Base-by-base conservation (phyloP, 1,284 basidiomycete species). In the Ganoderma lingzhi region DNA sequence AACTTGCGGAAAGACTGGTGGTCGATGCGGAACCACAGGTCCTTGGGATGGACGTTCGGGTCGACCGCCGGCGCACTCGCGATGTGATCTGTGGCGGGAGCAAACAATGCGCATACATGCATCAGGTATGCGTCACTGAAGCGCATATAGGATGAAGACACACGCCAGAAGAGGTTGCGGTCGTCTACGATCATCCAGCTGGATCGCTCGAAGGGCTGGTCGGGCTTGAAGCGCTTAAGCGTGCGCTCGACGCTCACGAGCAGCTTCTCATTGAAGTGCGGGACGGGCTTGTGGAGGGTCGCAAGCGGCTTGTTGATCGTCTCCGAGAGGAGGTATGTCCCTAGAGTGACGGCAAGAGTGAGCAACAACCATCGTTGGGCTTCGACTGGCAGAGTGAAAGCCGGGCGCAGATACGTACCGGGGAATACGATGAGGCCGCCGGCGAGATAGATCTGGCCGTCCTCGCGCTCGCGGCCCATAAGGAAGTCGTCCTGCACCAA, bases 1-100 rank as follows among this genome's bases (percentile, higher is more conserved):
- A 84, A 78, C 76, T 84, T 84, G 73, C 82, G 79, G 74, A 84
- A 84, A 5, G 82, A 83, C 75, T 84, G 80, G 68, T 80, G 80
- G 65, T 81, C 80, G 60, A 81, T 77, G 23, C 80, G 77, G 51
- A 81, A 79, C 67, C 76, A 80, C 9, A 82, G 73, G 64, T 81
- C 79, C 61, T 79, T 77, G 14, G 78, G 75, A 30, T 79, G 78
- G 30, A 76, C 68, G 48, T 75, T 76, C 28, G 77, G 76, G 45
- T 77, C 75, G 23, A 55, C 10, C 6, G 79, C 69, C 9, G 69
- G 68, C 8, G 64, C 66, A 15, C 71, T 72, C 4, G 67, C 68
- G 61, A 82, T 81, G 51, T 79, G 77, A 68, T 83, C 78, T 80
- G 53, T 42, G 9, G 10, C 19, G 45, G 17, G 6, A n/a, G 23